A percentile compares a stretch with the other conserved stretches of the same genome.
Evolutionary conservation across 805 yeast species (phyloP).

Genomic region (Komagataella phaffii): DNA sequence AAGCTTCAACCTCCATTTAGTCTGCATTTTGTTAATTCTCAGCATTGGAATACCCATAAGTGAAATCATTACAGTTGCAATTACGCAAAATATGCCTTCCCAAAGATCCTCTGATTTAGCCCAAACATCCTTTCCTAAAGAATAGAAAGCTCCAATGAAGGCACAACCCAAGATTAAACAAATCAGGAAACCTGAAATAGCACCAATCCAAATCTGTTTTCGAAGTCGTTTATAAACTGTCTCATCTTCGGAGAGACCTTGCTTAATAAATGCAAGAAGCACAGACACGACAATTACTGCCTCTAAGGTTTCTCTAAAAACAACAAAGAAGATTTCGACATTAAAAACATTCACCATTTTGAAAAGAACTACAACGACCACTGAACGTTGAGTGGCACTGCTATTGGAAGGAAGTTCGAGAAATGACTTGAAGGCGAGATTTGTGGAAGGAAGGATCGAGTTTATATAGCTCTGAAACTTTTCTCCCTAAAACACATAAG

Average conservation of each 20-base stretch:
- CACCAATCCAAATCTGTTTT: slow-evolving; percentile 84
- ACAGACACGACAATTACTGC: slow-evolving; percentile 90
- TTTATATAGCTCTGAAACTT: not conserved
- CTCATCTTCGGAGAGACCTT: slow-evolving; percentile 41
- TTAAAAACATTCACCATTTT: slow-evolving; percentile 32
- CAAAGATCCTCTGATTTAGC: slow-evolving; percentile 80
- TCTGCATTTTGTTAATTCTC: slow-evolving; percentile 91
- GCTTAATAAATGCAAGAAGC: slow-evolving; percentile 80
- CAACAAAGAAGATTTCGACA: slow-evolving; percentile 73
- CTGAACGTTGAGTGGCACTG: not conserved
- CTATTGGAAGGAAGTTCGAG: not conserved
- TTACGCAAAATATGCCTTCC: slow-evolving; percentile 92
- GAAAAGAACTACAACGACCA: not conserved
- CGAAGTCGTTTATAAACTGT: slow-evolving; percentile 44
- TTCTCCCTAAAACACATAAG: not conserved
- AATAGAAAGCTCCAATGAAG: slow-evolving; percentile 87
- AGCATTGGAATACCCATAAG: slow-evolving; percentile 95
- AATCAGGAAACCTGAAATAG: slow-evolving; percentile 53
- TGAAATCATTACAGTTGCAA: slow-evolving; percentile 83
- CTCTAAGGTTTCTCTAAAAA: slow-evolving; percentile 87
- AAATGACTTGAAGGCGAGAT: no score
- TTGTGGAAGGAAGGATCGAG: no score
- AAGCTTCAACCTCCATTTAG: slow-evolving; percentile 92
- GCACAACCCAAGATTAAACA: slow-evolving; percentile 86
- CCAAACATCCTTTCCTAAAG: slow-evolving; percentile 74